phyloP scores from a whole-genome alignment of 2,329 filamentous ascomycete species.

The Phialophora verrucosa region DNA sequence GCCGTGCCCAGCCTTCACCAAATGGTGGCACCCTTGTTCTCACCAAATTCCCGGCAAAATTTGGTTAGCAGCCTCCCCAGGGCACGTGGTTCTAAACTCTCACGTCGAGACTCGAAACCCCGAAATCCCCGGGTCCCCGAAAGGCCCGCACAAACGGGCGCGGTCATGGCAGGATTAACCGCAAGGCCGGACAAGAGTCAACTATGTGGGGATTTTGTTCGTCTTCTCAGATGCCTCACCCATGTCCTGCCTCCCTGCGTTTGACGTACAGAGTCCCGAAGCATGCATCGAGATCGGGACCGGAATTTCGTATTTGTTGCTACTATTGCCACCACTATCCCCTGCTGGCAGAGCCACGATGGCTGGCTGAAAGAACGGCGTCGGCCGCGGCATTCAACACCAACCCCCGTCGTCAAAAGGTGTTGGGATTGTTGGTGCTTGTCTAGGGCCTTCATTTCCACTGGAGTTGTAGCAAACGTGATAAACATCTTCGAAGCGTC shows the following conservation, averaged over 20 bases:
- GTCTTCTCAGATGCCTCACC: not conserved
- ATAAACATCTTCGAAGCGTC: not conserved
- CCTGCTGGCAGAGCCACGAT: not conserved
- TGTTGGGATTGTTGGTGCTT: not conserved
- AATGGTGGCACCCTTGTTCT: conserved; percentile 17
- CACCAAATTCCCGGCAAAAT: conserved; percentile 9
- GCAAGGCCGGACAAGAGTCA: conserved; percentile 3
- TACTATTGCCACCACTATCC: not conserved
- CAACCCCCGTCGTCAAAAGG: not conserved
- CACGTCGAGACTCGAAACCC: conserved; percentile 3
- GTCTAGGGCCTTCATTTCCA: not conserved
- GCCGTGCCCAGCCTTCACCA: conserved; percentile 9
- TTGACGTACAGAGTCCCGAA: conserved; percentile 23
- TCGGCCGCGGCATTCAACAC: conserved; percentile 4
- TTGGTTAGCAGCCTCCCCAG: conserved; percentile 2
- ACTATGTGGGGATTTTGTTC: conserved; percentile 5
- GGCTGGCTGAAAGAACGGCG: conserved; percentile 16
- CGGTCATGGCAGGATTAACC: conserved; percentile 15
- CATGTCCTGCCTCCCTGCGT: conserved; percentile 1
- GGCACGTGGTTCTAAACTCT: not conserved
- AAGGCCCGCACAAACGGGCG: not conserved
- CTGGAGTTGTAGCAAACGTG: not conserved
- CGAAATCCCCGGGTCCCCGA: conserved; percentile 25
- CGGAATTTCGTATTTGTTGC: conserved; percentile 16
- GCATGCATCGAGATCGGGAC: conserved; percentile 7